A percentile compares a stretch with the other conserved stretches of the same genome.
phyloP scores from a whole-genome alignment of 2,329 filamentous ascomycete genomes.

The Colletotrichum siamense region DNA sequence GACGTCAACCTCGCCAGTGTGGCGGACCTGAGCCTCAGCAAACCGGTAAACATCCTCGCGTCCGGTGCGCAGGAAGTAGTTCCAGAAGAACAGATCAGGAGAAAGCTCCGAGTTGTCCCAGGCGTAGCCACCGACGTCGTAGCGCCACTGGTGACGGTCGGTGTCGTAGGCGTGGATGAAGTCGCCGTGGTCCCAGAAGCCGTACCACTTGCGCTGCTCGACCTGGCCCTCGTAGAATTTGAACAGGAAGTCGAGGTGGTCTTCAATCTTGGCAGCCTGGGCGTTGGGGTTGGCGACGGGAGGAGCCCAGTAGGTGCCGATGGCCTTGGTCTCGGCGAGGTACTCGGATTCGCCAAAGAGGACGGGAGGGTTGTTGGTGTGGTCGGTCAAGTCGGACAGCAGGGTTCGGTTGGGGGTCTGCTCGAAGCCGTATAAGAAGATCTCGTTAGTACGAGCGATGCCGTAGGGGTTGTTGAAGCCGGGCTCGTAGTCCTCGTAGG shows the following conservation, averaged over 20 bases:
- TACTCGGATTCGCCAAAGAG: slow-evolving; percentile 53
- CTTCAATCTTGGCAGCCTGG: slow-evolving; percentile 48
- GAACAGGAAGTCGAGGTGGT: slow-evolving; percentile 60
- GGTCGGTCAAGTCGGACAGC: slow-evolving; percentile 46
- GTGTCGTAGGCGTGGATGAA: slow-evolving; percentile 67
- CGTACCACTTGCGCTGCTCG: slow-evolving; percentile 65
- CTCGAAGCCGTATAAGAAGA: slow-evolving; percentile 58
- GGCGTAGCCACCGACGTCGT: slow-evolving; percentile 67
- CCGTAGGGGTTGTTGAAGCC: slow-evolving; percentile 63
- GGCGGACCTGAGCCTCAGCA: slow-evolving; percentile 62
- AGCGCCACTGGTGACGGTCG: slow-evolving; percentile 65
- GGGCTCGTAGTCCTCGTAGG: slow-evolving; percentile 66
- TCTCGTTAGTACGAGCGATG: slow-evolving; percentile 62
- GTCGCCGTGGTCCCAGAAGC: slow-evolving; percentile 68
- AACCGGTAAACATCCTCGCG: slow-evolving; percentile 62
- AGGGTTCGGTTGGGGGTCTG: slow-evolving; percentile 54
- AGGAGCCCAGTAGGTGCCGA: slow-evolving; percentile 61
- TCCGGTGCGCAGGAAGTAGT: slow-evolving; percentile 65
- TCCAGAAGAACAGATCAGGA: slow-evolving; percentile 68
- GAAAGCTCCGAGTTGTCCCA: slow-evolving; percentile 72
- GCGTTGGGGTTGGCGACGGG: slow-evolving; percentile 26
- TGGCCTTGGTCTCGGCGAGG: slow-evolving; percentile 55
- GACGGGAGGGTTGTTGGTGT: slow-evolving; percentile 58
- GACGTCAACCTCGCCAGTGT: slow-evolving; percentile 66
- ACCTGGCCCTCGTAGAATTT: slow-evolving; percentile 62